Conservation (phyloP, 2,329 filamentous ascomycete genomes). For the Colletotrichum sansevieriae region DNA sequence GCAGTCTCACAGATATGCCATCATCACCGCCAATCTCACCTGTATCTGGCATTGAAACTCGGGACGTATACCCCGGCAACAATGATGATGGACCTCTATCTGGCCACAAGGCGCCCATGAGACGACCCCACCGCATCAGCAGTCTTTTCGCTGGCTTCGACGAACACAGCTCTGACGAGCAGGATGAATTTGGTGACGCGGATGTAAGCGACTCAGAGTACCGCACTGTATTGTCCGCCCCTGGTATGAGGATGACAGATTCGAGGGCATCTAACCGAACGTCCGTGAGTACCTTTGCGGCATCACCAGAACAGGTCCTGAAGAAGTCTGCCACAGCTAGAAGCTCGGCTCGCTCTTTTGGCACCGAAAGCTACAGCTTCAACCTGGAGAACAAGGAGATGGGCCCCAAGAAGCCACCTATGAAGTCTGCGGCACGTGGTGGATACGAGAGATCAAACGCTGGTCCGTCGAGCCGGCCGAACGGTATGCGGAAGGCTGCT, state of each 20-base stretch:
- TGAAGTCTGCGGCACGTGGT: conserved; percentile 49
- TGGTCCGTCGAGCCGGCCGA: conserved; percentile 60
- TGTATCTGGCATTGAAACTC: conserved; percentile 55
- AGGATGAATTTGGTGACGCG: conserved; percentile 71
- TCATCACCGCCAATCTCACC: conserved; percentile 60
- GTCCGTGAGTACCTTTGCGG: conserved; percentile 53
- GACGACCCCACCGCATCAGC: conserved; percentile 80
- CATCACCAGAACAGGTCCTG: conserved; percentile 58
- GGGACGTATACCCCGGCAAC: conserved; percentile 81
- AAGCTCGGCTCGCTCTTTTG: conserved; percentile 52
- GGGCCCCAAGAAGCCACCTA: conserved; percentile 49
- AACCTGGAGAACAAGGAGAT: conserved; percentile 51
- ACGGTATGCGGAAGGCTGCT: conserved; percentile 80
- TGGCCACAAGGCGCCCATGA: conserved; percentile 69
- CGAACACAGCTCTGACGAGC: conserved; percentile 75
- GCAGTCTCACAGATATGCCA: conserved; percentile 61
- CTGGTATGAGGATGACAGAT: conserved; percentile 62
- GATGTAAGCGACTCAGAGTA: conserved; percentile 77
- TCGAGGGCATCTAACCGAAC: conserved; percentile 57
- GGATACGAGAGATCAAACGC: conserved; percentile 55
- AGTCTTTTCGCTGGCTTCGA: conserved; percentile 92
- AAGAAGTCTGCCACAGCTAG: conserved; percentile 46
- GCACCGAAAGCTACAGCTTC: conserved; percentile 61
- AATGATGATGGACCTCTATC: conserved; percentile 84
- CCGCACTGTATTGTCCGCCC: conserved; percentile 74